Base-by-base conservation (phyloP, 331 rosid genomes). In the Saraca asoca region DNA sequence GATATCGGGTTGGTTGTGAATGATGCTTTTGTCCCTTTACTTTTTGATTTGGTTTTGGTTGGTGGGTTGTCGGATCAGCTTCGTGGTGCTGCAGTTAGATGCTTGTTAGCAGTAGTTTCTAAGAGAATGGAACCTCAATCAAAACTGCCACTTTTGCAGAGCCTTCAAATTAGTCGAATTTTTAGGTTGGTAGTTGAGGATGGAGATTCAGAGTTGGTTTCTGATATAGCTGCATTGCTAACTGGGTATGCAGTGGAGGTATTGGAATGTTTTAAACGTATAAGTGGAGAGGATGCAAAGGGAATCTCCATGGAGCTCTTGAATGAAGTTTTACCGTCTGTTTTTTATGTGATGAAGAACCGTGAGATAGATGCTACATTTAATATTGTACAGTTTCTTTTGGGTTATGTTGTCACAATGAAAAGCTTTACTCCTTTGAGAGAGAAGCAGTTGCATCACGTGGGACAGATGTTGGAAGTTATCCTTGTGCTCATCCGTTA, bases 271-370 rank as follows among this genome's bases (percentile, higher is more conserved):
- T 94, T 86, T 62, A 94, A 88, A 74, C 81, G 81, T 70, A 66
- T 84, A 72, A 83, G 70, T 75, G 84, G 97, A 19, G 97, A 84
- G 82, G 87, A 78, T 20, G 87, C 87, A 0, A 94, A 80, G 85
- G 78, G 84, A 76, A 64, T 66, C 57, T 84, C 98, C 39, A 77
- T 90, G 92, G 92, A 88, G 82, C 96, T 94, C 52, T 77, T 94
- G 69, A 84, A 88, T 77, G 97, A 94, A 68, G 97, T 86, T 68
- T 80, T 94, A 51, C 98, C 98, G 20, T 94, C 97, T 7, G 87
- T 90, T 70, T 94, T 94, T 75, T 81, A 81, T 48, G 84, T 83
- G 33, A 84, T 90, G 85, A 88, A 83, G 81, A 85, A 85, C 60
- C 83, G 85, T 62, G 99, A 90, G 84, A 44, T 88, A 58, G 97